phyloP scores from a whole-genome alignment of 106 monocot species.

The Dendrobium chrysotoxum region DNA sequence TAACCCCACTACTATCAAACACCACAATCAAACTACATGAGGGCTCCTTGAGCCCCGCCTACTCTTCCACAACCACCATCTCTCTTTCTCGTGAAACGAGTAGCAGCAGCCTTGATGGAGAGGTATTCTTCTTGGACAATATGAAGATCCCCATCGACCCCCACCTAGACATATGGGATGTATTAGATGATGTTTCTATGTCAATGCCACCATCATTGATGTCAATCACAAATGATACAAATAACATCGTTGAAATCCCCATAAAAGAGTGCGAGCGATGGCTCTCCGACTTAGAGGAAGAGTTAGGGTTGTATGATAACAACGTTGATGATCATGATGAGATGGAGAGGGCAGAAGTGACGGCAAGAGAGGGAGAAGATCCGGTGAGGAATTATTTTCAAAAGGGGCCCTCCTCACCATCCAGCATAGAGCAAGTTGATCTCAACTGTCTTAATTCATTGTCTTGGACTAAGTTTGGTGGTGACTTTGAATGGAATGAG shows the following conservation, averaged over 20 bases:
- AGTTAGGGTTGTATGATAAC: conserved; percentile 32
- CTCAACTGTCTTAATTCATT: background rate
- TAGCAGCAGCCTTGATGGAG: background rate
- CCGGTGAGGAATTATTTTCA: too few relatives aligned
- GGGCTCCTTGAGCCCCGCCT: background rate
- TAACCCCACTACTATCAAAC: background rate
- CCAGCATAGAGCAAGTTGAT: background rate
- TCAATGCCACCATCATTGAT: background rate
- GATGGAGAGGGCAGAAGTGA: background rate
- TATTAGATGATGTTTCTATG: conserved; percentile 19
- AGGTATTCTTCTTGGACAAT: background rate
- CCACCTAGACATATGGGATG: conserved; percentile 26
- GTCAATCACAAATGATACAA: background rate
- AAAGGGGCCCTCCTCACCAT: background rate
- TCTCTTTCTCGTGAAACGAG: background rate
- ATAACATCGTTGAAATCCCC: background rate
- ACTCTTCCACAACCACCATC: background rate
- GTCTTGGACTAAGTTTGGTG: background rate
- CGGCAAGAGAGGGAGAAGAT: too few relatives aligned
- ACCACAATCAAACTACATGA: background rate
- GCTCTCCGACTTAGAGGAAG: conserved; percentile 54
- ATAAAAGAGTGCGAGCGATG: conserved; percentile 10
- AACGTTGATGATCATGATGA: background rate
- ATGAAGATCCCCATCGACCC: conserved; percentile 20
- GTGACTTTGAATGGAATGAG: background rate